These are phyloP conservation scores for Hyaloscypha finlandica DNA, from an alignment of 495 filamentous ascomycete genomes.

Conservation along the genomic window DNA sequence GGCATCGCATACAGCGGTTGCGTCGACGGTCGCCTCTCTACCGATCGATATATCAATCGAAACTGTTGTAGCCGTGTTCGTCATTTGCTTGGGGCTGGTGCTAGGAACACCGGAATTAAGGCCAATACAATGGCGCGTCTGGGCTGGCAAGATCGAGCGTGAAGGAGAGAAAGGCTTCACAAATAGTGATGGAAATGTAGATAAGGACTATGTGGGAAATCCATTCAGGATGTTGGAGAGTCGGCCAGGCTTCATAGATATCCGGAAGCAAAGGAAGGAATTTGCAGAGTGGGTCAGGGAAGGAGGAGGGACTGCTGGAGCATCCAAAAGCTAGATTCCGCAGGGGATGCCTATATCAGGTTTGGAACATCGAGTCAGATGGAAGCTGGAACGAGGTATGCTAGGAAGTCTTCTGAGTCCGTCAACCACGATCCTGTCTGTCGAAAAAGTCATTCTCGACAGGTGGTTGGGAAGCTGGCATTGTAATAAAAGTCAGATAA, in stretches of 20 bases:
- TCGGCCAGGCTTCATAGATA: conserved; percentile 50
- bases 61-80: conserved; percentile 68
- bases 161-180: conserved; percentile 71
- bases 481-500: conserved; percentile 1
- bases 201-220: conserved; percentile 54
- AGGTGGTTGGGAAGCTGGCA: not conserved
- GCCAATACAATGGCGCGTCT: conserved; percentile 79
- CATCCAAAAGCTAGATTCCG: conserved; percentile 18
- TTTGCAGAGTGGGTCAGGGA: conserved; percentile 73
- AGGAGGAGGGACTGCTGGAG: conserved; percentile 13
- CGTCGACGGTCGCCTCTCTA: conserved; percentile 44
- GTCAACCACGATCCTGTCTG: conserved; percentile 5
- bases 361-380: not conserved
- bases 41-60: conserved; percentile 80
- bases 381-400: not conserved
- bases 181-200: conserved; percentile 63
- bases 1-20: conserved; percentile 38
- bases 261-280: conserved; percentile 70
- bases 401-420: not conserved
- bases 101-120: conserved; percentile 67
- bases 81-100: conserved; percentile 71
- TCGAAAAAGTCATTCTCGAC: not conserved
- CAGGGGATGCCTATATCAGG: not conserved
- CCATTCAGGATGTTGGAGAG: conserved; percentile 47
- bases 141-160: conserved; percentile 80